A percentile compares a stretch with the other conserved stretches of the same genome.
phyloP scores from a whole-genome alignment of 352 stramenopile species.

The Hyphochytrium catenoides region DNA sequence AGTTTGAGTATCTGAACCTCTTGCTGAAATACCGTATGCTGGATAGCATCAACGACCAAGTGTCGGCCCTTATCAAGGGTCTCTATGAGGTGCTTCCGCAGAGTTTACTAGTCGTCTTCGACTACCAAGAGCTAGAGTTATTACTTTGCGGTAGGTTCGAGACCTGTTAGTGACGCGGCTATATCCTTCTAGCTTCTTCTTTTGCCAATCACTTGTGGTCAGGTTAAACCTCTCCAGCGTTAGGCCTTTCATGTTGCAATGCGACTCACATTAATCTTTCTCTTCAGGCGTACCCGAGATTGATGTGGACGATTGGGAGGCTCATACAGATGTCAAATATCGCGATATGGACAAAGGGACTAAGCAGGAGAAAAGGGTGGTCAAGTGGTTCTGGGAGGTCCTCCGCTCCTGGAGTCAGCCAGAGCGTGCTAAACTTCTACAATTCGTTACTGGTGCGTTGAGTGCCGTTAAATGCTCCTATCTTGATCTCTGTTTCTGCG shows the following conservation, averaged over 20 bases:
- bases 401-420: conserved; percentile 49
- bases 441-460: conserved; percentile 43
- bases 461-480: not conserved
- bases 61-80: conserved; percentile 64
- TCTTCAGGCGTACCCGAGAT: conserved; percentile 59
- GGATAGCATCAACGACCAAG: conserved; percentile 62
- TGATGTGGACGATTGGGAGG: conserved; percentile 66
- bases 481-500: too few species aligned
- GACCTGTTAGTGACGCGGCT: too few species aligned
- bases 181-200: too few species aligned
- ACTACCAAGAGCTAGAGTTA: conserved; percentile 84
- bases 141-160: conserved; percentile 59
- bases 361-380: conserved; percentile 24
- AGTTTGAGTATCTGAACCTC: conserved; percentile 81
- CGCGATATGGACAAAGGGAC: conserved; percentile 30
- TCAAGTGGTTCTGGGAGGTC: conserved; percentile 70
- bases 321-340: conserved; percentile 52
- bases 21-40: conserved; percentile 82
- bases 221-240: too few species aligned
- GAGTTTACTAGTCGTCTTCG: conserved; percentile 63
- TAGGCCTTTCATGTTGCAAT: too few species aligned
- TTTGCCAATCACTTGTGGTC: too few species aligned
- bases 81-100: conserved; percentile 71
- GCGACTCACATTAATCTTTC: too few species aligned
- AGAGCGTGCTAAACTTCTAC: conserved; percentile 51